Percentiles rank a stretch among this genome's conserved stretches.
These are phyloP conservation scores for Heliocybe sulcata DNA, from an alignment of 1,284 basidiomycete genomes.

Conservation along the genomic window DNA sequence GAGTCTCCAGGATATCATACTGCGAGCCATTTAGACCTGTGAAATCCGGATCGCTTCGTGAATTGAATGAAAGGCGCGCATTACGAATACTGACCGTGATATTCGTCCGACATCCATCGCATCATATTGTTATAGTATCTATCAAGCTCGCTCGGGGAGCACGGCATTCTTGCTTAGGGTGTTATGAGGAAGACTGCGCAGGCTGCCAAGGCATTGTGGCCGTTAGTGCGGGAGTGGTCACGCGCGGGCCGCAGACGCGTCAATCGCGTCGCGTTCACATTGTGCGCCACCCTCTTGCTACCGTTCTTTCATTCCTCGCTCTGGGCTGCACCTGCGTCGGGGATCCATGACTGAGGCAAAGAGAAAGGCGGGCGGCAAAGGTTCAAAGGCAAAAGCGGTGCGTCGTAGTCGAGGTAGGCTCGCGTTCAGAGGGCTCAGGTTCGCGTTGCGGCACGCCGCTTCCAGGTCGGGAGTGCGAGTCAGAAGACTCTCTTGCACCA, in stretches of 20 bases:
- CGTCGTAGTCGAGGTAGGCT: background rate
- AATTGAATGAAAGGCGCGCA: background rate
- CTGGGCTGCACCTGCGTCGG: background rate
- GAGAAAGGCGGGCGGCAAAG: background rate
- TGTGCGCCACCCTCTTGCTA: background rate
- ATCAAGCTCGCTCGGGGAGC: background rate
- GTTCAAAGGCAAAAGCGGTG: background rate
- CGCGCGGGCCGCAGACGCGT: background rate
- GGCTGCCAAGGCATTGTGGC: no score
- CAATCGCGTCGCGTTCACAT: slow-evolving; percentile 4
- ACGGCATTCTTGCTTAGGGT: background rate
- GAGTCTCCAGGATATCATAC: slow-evolving; percentile 42
- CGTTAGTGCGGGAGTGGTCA: background rate
- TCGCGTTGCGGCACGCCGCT: background rate
- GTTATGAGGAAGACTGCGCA: background rate
- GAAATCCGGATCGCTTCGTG: background rate
- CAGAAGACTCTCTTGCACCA: slow-evolving; percentile 10
- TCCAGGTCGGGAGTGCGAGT: background rate
- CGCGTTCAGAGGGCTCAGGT: background rate
- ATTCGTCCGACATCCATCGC: slow-evolving; percentile 45
- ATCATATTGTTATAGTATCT: slow-evolving; percentile 10
- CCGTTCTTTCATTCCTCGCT: background rate
- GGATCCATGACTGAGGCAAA: background rate
- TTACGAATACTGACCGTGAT: slow-evolving; percentile 34
- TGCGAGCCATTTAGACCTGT: slow-evolving; percentile 61